Conservation (phyloP, 2,329 filamentous ascomycete genomes). For the Fusarium incarnatum region DNA sequence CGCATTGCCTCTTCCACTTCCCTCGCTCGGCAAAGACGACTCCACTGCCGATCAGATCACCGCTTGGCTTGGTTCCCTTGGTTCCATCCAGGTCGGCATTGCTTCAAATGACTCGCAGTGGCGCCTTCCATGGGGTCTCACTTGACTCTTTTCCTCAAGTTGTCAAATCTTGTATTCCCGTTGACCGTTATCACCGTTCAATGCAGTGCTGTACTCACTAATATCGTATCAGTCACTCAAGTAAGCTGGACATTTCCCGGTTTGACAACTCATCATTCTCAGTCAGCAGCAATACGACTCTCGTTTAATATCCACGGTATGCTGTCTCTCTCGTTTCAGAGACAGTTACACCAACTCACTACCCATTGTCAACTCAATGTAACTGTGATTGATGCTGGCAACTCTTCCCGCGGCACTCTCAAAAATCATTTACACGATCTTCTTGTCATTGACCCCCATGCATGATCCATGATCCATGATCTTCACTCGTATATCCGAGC, state of each 20-base stretch:
- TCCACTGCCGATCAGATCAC: constrained; percentile 48
- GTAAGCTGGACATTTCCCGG: constrained; percentile 11
- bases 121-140: constrained; percentile 24
- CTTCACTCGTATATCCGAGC: constrained; percentile 25
- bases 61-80: constrained; percentile 4
- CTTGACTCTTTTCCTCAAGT: constrained; percentile 9
- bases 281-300: constrained; percentile 11
- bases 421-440: not conserved
- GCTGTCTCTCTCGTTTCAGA: not conserved
- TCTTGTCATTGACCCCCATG: constrained; percentile 12
- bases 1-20: not conserved
- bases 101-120: constrained; percentile 44
- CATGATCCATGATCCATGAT: constrained; percentile 28
- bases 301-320: constrained; percentile 1
- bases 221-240: not conserved
- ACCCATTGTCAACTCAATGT: not conserved
- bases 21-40: constrained; percentile 28
- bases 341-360: constrained; percentile 16
- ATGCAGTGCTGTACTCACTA: constrained; percentile 4
- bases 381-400: constrained; percentile 11
- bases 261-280: constrained; percentile 27
- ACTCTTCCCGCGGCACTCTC: constrained; percentile 17
- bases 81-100: constrained; percentile 6
- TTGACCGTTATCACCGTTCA: not conserved
- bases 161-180: not conserved